Conservation (phyloP, 768 basidiomycete genomes). For the Lactifluus piperatus region DNA sequence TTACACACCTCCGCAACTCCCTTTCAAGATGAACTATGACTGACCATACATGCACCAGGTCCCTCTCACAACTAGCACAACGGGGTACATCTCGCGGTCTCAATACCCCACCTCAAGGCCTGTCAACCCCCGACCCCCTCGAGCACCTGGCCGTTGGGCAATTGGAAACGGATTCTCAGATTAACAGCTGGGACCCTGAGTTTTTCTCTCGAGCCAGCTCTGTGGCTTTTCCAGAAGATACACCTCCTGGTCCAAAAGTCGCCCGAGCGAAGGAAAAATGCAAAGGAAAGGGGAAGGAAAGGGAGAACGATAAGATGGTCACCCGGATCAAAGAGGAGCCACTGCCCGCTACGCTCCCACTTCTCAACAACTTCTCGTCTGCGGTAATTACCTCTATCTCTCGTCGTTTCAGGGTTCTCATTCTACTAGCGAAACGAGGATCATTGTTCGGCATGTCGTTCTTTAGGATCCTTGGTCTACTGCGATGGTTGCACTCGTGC, state of each 20-base stretch:
- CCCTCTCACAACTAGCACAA: constrained; percentile 59
- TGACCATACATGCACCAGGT: constrained; percentile 30
- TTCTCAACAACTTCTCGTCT: constrained; percentile 27
- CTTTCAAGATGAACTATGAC: neutral
- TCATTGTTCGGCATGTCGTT: constrained; percentile 79
- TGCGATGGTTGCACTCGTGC: constrained; percentile 96
- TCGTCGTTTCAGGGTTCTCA: constrained; percentile 4
- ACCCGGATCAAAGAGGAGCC: constrained; percentile 42
- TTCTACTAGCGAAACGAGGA: constrained; percentile 55
- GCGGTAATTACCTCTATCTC: constrained; percentile 28
- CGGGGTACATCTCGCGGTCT: constrained; percentile 62
- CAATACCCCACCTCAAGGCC: constrained; percentile 38
- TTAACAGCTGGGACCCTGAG: constrained; percentile 50
- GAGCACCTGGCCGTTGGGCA: constrained; percentile 32
- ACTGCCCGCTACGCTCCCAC: constrained; percentile 29
- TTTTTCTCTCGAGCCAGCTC: constrained; percentile 55
- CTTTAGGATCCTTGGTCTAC: constrained; percentile 79
- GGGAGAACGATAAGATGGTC: constrained; percentile 24
- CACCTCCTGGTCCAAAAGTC: neutral
- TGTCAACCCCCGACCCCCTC: constrained; percentile 34
- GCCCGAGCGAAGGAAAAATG: constrained; percentile 32
- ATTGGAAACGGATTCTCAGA: constrained; percentile 45
- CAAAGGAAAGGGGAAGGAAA: constrained; percentile 35
- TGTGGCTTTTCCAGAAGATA: constrained; percentile 24
- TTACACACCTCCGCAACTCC: neutral